Conservation (phyloP, 257 asterid genomes). For the Solanum virginianum region DNA sequence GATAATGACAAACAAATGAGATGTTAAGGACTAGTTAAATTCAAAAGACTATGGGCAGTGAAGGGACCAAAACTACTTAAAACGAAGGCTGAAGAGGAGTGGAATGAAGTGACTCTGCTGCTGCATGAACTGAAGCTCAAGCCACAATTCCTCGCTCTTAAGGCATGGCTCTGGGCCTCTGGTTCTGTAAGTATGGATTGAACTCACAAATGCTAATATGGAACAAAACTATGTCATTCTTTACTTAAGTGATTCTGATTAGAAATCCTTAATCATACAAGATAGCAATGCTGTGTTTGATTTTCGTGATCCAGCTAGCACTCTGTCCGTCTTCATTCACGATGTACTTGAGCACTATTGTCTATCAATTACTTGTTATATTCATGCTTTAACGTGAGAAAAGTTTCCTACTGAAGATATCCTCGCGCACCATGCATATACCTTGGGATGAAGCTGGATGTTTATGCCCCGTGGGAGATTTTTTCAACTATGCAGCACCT, state of each 20-base stretch:
- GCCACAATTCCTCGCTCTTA: constrained; percentile 37
- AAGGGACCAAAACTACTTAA: no score
- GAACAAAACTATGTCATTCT: background rate
- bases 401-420: constrained; percentile 39
- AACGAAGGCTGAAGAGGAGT: constrained; percentile 48
- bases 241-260: background rate
- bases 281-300: background rate
- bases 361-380: background rate
- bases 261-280: background rate
- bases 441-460: constrained; percentile 88
- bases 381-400: background rate
- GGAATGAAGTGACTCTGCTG: constrained; percentile 47
- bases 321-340: background rate
- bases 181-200: constrained; percentile 51
- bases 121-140: constrained; percentile 50
- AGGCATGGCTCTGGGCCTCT: constrained; percentile 93
- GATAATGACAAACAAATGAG: no score
- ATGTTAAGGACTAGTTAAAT: no score
- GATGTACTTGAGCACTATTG: background rate
- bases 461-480: constrained; percentile 90
- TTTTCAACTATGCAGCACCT: constrained; percentile 83
- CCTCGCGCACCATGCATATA: constrained; percentile 91
- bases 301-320: background rate
- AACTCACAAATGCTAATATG: background rate
- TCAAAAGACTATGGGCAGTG: no score